Base-by-base conservation (phyloP, 2,329 filamentous ascomycete genomes). In the Exserohilum turcica region DNA sequence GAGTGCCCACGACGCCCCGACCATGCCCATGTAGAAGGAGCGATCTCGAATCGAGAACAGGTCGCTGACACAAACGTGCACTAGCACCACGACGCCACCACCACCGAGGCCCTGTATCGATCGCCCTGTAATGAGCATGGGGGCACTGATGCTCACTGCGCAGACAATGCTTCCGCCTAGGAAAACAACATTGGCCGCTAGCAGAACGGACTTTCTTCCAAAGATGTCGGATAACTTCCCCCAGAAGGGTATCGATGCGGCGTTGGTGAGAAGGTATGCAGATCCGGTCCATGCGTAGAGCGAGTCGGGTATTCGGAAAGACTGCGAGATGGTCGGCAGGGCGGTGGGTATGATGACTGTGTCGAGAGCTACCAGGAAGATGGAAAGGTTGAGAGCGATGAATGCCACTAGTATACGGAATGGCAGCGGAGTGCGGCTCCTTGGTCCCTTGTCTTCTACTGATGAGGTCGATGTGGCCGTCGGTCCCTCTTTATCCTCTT, bases 211-310 rank as follows among this genome's bases (percentile, higher is more conserved):
- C 33, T 76, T 76, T 8, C 73, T 60, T 12, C 74, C 74, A 49
- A 76, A 76, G 2, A 76, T 59, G 54, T 75, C 73, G 12, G 69
- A 70, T 3, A 77, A 58, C 35, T 74, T 76, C 2, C 73, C 74
- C 76, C 76, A 78, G 38, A 76, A 65, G 1, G 76, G 76, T 6
- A 74, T 69, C 1, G 70, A 73, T 1, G 75, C 71, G 5, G 72
- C 73, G 33, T 75, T 74, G 15, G 71, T 63, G 29, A 76, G 69
- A 3, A 76, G 64, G 40, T 76, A 76, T 3, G 72, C 66, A 1
- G 73, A 76, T 1, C 89, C 89, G 49, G 91, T 87, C 90, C 89
- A 92, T 27, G 86, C 85, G 72, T 91, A 92, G n/a, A 88, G 86
- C 3, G 83, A 78, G 6, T 84, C 84, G 2, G 88, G 87, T 8